Percentiles rank a stretch among this genome's conserved stretches.
phyloP scores from a whole-genome alignment of 805 yeast genomes.

The Pichia cephalocereana region DNA sequence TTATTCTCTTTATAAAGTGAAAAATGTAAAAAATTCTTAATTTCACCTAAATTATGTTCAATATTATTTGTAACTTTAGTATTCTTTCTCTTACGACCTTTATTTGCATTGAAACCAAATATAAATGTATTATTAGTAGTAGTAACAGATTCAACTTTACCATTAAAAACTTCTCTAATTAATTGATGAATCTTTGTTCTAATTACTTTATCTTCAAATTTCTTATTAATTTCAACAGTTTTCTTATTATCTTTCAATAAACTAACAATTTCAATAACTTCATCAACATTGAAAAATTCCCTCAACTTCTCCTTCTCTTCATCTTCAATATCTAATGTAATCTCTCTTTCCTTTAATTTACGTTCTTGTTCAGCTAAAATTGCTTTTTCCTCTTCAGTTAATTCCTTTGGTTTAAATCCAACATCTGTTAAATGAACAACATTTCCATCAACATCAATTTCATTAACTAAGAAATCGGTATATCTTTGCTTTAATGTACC shows the following conservation, averaged over 20 bases:
- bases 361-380: constrained; percentile 32
- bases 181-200: constrained; percentile 76
- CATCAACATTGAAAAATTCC: constrained; percentile 50
- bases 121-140: constrained; percentile 56
- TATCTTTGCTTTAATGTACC: constrained; percentile 85
- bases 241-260: constrained; percentile 38
- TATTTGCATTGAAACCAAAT: constrained; percentile 44
- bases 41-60: constrained; percentile 67
- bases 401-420: constrained; percentile 49
- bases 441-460: constrained; percentile 56
- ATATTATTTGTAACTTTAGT: constrained; percentile 36
- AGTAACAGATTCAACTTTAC: constrained; percentile 72
- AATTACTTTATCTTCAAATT: constrained; percentile 56
- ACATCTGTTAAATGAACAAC: constrained; percentile 71
- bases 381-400: constrained; percentile 26
- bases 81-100: constrained; percentile 27
- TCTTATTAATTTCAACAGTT: constrained; percentile 43
- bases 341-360: constrained; percentile 32
- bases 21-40: constrained; percentile 61
- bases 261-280: constrained; percentile 42
- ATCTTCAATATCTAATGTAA: constrained; percentile 30
- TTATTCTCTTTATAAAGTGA: constrained; percentile 87
- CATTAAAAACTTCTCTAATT: constrained; percentile 62
- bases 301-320: constrained; percentile 40
- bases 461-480: constrained; percentile 91